Evolutionary conservation across 2,329 filamentous ascomycete genomes (phyloP).

Genomic region (Colletotrichum chrysophilum): DNA sequence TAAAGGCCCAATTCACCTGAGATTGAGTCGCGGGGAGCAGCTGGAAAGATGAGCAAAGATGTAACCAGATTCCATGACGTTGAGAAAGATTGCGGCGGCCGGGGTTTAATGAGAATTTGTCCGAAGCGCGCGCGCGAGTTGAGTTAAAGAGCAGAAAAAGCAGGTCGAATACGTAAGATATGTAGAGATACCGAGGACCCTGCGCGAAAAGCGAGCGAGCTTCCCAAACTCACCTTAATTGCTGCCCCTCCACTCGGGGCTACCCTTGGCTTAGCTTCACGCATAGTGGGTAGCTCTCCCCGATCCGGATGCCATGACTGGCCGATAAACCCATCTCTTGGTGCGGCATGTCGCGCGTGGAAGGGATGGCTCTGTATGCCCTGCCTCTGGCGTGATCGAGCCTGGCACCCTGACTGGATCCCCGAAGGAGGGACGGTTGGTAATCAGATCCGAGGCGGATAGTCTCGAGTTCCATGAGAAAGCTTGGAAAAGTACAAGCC

Average conservation of each 20-base stretch:
- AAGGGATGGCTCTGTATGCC: conserved; percentile 17
- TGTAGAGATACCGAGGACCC: conserved; percentile 19
- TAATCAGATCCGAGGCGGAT: conserved; percentile 15
- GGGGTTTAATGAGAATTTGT: neutral
- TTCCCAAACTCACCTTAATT: conserved; percentile 20
- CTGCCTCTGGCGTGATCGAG: conserved; percentile 24
- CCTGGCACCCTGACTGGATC: conserved; percentile 4
- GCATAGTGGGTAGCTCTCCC: conserved; percentile 11
- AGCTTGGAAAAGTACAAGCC: neutral
- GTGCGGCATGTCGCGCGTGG: conserved; percentile 16
- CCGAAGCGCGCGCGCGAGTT: conserved; percentile 13
- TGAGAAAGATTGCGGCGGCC: conserved; percentile 3
- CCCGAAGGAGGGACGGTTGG: conserved; percentile 5
- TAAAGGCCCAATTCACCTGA: neutral
- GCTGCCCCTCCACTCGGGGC: conserved; percentile 11
- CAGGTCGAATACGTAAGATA: conserved; percentile 21
- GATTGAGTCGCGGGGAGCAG: conserved; percentile 6
- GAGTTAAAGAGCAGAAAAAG: conserved; percentile 4
- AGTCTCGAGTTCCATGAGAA: neutral
- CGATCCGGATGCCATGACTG: conserved; percentile 13
- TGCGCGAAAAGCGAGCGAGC: conserved; percentile 12
- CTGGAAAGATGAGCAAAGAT: neutral
- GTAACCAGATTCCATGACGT: conserved; percentile 15
- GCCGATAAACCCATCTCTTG: conserved; percentile 12
- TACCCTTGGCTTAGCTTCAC: conserved; percentile 20